phyloP scores from a whole-genome alignment of 169 alveolate genomes.

The Plasmodium gonderi region DNA sequence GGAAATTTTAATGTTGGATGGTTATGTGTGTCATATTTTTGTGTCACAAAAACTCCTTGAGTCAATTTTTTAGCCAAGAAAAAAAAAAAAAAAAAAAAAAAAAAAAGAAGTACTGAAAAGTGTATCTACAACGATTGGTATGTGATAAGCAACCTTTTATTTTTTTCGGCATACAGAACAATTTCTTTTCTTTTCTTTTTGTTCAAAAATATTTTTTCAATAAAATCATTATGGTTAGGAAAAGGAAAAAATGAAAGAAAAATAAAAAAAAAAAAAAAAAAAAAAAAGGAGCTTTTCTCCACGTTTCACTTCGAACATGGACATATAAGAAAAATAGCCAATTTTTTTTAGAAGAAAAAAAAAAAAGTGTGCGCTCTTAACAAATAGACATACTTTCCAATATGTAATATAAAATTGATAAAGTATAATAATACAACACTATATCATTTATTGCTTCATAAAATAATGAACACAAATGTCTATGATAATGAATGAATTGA shows the following conservation, averaged over 20 bases:
- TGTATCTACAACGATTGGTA: conserved; percentile 26
- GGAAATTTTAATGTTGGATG: background rate
- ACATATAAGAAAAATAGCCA: background rate
- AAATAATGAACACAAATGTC: conserved; percentile 44
- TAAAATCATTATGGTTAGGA: too few species aligned
- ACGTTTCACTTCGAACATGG: background rate
- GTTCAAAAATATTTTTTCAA: too few species aligned
- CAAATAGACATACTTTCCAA: background rate
- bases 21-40: background rate
- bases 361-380: background rate
- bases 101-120: conserved; percentile 12
- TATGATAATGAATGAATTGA: conserved; percentile 27
- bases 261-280: too few species aligned
- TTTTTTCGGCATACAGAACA: background rate
- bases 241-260: too few species aligned
- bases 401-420: background rate
- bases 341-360: background rate
- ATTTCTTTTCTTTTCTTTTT: background rate
- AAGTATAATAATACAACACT: background rate
- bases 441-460: background rate
- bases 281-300: background rate
- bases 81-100: conserved; percentile 22
- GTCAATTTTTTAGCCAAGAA: background rate
- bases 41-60: background rate
- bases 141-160: background rate